Conservation (phyloP, 78 protist genomes). For the Tieghemostelium lacteum region DNA sequence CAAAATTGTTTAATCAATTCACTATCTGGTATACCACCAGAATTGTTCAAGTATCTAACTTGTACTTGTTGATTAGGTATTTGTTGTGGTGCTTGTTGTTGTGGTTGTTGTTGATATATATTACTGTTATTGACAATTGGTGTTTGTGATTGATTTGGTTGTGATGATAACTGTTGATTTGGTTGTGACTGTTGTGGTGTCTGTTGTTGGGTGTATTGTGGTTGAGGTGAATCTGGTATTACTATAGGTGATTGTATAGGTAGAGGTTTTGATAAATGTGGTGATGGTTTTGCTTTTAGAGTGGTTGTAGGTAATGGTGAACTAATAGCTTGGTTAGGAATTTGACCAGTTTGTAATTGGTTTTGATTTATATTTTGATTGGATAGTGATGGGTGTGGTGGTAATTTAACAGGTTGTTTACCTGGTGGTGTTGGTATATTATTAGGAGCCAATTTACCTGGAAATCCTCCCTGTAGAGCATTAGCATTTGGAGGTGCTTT, state of each 20-base stretch:
- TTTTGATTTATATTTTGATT: background rate
- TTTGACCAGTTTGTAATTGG: background rate
- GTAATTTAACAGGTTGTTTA: background rate
- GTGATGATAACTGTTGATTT: background rate
- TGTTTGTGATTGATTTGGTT: background rate
- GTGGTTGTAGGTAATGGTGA: background rate
- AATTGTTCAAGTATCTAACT: background rate
- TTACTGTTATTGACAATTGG: background rate
- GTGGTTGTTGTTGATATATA: background rate
- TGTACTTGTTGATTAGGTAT: background rate
- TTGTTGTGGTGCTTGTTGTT: background rate
- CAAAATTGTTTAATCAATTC: constrained; percentile 11
- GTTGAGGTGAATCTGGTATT: too few relatives aligned
- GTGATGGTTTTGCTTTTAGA: background rate
- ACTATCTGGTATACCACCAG: background rate
- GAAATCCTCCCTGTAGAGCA: background rate
- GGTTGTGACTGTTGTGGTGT: background rate
- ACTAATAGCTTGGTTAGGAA: background rate
- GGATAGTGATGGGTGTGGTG: background rate
- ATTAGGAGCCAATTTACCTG: background rate
- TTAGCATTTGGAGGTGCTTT: background rate
- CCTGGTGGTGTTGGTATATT: background rate
- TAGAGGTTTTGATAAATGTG: background rate
- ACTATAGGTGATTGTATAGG: too few relatives aligned
- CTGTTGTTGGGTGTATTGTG: too few relatives aligned